Base-by-base conservation (phyloP, 1,284 basidiomycete genomes). In the Puccinia novopanici region DNA sequence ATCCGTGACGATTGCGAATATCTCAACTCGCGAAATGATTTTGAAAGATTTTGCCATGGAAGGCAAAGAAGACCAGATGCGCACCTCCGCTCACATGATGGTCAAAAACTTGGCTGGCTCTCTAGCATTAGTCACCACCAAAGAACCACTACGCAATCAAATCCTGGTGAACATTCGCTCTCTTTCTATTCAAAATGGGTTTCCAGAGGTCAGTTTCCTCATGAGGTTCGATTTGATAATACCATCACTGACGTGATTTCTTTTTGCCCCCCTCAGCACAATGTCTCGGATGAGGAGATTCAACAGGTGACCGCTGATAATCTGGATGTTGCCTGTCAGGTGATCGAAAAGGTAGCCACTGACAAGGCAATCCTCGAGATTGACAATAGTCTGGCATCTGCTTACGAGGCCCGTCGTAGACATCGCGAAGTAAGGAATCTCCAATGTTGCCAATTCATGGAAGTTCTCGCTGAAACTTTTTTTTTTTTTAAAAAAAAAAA, bases 1-100 rank as follows among this genome's bases (percentile, higher is more conserved):
- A 81, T 98, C 95, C n/a, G 97, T 98, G 61, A 99, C 97, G 1
- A 99, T 99, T 83, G 97, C 97, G 10, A 94, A 95, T 45, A 98
- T 99, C 83, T 99, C 97, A 27, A 96, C 96, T 22, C 90, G 94
- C 57, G 97, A 99, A 86, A 89, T 99, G 12, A 93, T 98, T 42
- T 90, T 92, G 81, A 99, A 99, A 87, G 97, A 99, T 86, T 99
- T 97, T 84, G 95, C 93, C 3, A 95, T 94, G 82, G 97, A 99
- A 83, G 88, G 91, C 24, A 94, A 93, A 85, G 95, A 98, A 84
- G 90, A 92, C 72, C 95, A 93, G 87, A 88, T 99, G 85, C 91
- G 94, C 63, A 91, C 92, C 84, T 94, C 97, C 17, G 94, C 93
- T 9, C 95, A 98, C 86, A 87, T 95, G 76, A 99, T 98, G 95